Evolutionary conservation across 805 yeast genomes (phyloP).

Genomic region (Jamesozyma spencerorum): DNA sequence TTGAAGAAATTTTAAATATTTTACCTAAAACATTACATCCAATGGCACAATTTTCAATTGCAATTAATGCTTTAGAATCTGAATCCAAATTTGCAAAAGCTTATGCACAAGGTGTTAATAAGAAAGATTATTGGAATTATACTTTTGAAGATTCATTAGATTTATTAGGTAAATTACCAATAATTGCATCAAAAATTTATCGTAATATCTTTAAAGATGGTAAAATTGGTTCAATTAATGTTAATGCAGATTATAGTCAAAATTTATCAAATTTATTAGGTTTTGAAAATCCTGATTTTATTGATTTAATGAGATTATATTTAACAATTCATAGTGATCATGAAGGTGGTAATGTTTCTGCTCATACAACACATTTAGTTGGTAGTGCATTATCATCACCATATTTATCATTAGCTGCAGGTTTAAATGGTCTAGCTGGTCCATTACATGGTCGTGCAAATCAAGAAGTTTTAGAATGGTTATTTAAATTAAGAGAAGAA

Average conservation of each 20-base stretch:
- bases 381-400: constrained; percentile 77
- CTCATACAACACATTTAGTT: constrained; percentile 77
- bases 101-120: constrained; percentile 54
- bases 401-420: constrained; percentile 65
- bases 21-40: constrained; percentile 68
- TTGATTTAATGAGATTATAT: constrained; percentile 70
- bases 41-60: constrained; percentile 76
- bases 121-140: constrained; percentile 67
- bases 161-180: constrained; percentile 65
- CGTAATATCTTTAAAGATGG: constrained; percentile 51
- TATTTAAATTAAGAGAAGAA: constrained; percentile 48
- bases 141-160: constrained; percentile 62
- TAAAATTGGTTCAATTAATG: constrained; percentile 44
- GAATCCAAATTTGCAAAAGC: constrained; percentile 65
- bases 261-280: constrained; percentile 37
- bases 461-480: constrained; percentile 72
- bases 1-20: constrained; percentile 48
- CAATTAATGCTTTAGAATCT: constrained; percentile 61
- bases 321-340: constrained; percentile 76
- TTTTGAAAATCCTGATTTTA: constrained; percentile 46
- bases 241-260: constrained; percentile 58
- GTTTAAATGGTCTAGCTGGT: constrained; percentile 76
- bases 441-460: constrained; percentile 81
- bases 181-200: constrained; percentile 66
- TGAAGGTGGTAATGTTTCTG: constrained; percentile 85